Base-by-base conservation (phyloP, 305 asterid genomes). In the Fraxinus dipetala region DNA sequence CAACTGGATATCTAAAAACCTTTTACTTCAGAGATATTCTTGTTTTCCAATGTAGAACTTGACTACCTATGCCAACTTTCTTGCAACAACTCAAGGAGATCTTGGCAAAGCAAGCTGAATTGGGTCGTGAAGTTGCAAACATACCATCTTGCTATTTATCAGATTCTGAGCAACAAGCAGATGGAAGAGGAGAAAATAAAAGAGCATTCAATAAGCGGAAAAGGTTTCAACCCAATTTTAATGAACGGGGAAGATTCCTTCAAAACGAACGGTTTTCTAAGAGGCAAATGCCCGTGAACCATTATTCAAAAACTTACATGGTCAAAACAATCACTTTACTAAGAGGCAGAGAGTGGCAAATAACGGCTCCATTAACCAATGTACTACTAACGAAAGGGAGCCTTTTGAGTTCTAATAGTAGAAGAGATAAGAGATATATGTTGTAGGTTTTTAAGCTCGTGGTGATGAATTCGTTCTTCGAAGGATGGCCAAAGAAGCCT, bases 101-200 rank as follows among this genome's bases (percentile, higher is more conserved):
- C 85, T 85, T 94, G 88, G 97, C 92, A 38, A 94, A 93, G 88
- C 99, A 95, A 87, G 97, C 96, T 82, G 98, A 95, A 85, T 87
- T 95, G 83, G 99, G 99, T 2, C 88, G 90, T 84, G 98, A 92
- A 89, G 98, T 93, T 83, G 98, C 99, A 61, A 97, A 95, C 86
- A 89, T 95, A 85, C 99, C 99, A 69, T 78, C 97, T 28, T 82
- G 80, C 76, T 95, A 95, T 87, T 85, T 95, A 65, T 89, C 90
- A 28, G 98, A 92, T 83, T 78, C 94, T 6, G 97, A 93, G 85
- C 87, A 82, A 76, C 91, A 77, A 81, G 87, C 75, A 34, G 85
- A 80, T 84, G 85, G 85, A 38, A 83, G 80, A 78, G 89, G 78
- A 54, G 85, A 36, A 75, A 85, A 85, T 11, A 83, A 69, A 59